phyloP scores from a whole-genome alignment of 164 flowering plant genomes.

The Vitis amurensis region DNA sequence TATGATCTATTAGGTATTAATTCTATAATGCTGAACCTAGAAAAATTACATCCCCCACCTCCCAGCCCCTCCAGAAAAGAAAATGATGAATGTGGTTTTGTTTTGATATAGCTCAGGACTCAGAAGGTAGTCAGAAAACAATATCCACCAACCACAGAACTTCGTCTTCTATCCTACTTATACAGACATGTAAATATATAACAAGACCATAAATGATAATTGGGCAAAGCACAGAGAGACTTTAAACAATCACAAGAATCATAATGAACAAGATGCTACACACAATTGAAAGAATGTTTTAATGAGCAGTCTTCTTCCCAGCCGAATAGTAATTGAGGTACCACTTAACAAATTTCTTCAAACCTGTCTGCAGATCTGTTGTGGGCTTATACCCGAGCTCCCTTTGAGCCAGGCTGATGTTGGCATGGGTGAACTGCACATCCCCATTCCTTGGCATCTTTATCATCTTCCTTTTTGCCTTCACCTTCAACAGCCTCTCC shows the following conservation, averaged over 20 bases:
- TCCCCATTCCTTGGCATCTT: slow-evolving; percentile 94
- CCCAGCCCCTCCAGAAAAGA: slow-evolving; percentile 1
- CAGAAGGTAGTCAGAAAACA: slow-evolving; percentile 15
- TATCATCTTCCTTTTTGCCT: slow-evolving; percentile 68
- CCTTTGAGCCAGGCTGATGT: slow-evolving; percentile 74
- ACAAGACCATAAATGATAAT: slow-evolving; percentile 11
- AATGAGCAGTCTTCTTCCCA: slow-evolving; percentile 61
- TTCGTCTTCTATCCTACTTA: slow-evolving; percentile 30
- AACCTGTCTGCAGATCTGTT: slow-evolving; percentile 83
- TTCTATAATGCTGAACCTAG: slow-evolving; percentile 32
- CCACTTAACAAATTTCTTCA: slow-evolving; percentile 86
- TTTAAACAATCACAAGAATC: slow-evolving; percentile 56
- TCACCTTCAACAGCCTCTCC: slow-evolving; percentile 81
- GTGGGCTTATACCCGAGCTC: slow-evolving; percentile 88
- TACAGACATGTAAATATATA: slow-evolving; percentile 25
- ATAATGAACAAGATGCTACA: slow-evolving; percentile 49
- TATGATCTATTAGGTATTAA: slow-evolving; percentile 39
- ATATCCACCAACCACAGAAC: slow-evolving; percentile 30
- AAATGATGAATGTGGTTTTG: slow-evolving; percentile 5
- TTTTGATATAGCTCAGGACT: slow-evolving; percentile 22
- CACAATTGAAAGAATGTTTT: slow-evolving; percentile 26
- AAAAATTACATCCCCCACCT: slow-evolving; percentile 38
- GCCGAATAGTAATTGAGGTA: slow-evolving; percentile 60
- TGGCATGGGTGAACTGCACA: slow-evolving; percentile 89
- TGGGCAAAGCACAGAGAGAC: slow-evolving; percentile 19